Conservation (phyloP, 1,284 basidiomycete genomes). For the Trichosporon coremiiforme region DNA sequence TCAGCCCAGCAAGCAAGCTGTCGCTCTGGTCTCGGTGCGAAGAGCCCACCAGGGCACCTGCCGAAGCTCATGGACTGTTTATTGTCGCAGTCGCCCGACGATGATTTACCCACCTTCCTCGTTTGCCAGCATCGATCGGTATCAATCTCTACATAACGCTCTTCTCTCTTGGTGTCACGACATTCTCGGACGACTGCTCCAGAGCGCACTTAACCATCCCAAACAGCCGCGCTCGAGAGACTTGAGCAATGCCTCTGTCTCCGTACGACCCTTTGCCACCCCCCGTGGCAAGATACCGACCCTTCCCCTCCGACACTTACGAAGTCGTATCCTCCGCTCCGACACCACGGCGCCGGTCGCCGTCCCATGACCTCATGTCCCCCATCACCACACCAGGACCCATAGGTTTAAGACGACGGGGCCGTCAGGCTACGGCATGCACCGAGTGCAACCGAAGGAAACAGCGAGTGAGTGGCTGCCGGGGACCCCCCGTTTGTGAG, state of each 20-base stretch:
- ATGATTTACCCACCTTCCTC: constrained; percentile 3
- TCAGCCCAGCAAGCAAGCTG: not conserved
- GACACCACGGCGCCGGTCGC: constrained; percentile 6
- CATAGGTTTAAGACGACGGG: constrained; percentile 27
- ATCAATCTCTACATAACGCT: constrained; percentile 9
- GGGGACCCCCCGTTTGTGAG: too few species aligned
- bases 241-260: constrained; percentile 8
- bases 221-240: not conserved
- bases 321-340: not conserved
- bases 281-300: not conserved
- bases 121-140: not conserved
- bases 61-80: not conserved
- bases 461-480: constrained; percentile 35
- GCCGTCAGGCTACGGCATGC: constrained; percentile 37
- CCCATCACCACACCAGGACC: constrained; percentile 15
- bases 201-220: not conserved
- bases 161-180: not conserved
- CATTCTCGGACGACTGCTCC: not conserved
- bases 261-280: constrained; percentile 8
- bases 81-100: not conserved
- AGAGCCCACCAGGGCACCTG: constrained; percentile 24
- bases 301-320: constrained; percentile 7
- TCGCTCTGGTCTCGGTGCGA: constrained; percentile 7
- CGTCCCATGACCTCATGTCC: constrained; percentile 14
- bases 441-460: constrained; percentile 39